Conservation (phyloP, 116 monocot species). For the Trichopus zeylanicus region DNA sequence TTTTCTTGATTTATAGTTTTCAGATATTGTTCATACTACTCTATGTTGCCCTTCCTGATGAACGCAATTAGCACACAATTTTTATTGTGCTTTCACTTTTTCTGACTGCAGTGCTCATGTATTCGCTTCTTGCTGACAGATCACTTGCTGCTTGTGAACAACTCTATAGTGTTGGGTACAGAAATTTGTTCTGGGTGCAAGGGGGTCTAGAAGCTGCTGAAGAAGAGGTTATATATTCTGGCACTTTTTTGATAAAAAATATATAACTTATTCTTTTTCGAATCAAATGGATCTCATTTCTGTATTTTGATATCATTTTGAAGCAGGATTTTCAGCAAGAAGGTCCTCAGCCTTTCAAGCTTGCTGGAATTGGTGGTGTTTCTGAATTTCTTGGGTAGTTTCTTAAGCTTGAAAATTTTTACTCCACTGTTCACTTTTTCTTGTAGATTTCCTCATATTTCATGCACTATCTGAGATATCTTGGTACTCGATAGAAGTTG, state of each 20-base stretch:
- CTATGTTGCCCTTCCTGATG: too few species aligned
- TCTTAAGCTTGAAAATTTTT: not conserved
- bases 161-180: constrained; percentile 72
- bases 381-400: constrained; percentile 90
- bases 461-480: not conserved
- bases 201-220: constrained; percentile 95
- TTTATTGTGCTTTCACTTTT: too few species aligned
- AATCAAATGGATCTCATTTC: too few species aligned
- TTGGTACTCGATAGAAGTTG: not conserved
- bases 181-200: constrained; percentile 92
- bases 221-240: too few species aligned
- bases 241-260: too few species aligned
- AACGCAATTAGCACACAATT: too few species aligned
- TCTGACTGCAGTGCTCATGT: too few species aligned
- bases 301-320: not conserved
- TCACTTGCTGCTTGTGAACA: constrained; percentile 94
- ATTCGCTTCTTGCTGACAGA: constrained; percentile 32
- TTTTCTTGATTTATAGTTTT: too few species aligned
- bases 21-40: too few species aligned
- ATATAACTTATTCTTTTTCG: too few species aligned
- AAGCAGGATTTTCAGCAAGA: constrained; percentile 83
- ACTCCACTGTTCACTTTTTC: not conserved
- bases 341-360: constrained; percentile 80
- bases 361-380: constrained; percentile 92
- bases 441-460: not conserved